Percentiles rank a stretch among this genome's conserved stretches.
Evolutionary conservation across 768 basidiomycete species (phyloP).

Genomic region (Sporobolomyces phaffii): DNA sequence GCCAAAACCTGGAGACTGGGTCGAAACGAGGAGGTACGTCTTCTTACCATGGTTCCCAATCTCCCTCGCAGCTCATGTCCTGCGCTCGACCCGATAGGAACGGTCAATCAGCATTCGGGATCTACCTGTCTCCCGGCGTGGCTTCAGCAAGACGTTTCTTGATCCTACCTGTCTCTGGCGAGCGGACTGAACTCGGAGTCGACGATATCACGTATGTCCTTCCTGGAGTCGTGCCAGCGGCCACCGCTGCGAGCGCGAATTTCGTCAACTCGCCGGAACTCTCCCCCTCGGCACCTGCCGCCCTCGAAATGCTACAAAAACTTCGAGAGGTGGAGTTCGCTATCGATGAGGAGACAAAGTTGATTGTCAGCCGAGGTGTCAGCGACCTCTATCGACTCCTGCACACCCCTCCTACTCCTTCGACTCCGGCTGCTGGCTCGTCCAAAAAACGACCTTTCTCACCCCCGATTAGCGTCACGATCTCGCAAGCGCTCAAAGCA

Average conservation of each 20-base stretch:
- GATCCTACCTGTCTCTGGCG: conserved; percentile 6
- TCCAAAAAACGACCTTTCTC: neutral
- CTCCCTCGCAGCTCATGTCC: too few relatives aligned
- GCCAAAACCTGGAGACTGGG: conserved; percentile 14
- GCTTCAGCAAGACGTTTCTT: neutral
- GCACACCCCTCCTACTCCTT: neutral
- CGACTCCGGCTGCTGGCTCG: neutral
- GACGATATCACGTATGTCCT: conserved; percentile 22
- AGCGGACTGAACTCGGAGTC: neutral
- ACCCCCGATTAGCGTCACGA: neutral
- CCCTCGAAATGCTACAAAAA: conserved; percentile 8
- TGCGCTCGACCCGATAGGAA: too few relatives aligned
- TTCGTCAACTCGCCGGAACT: neutral
- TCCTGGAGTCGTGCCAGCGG: neutral
- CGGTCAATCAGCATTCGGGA: neutral
- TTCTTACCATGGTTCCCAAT: neutral
- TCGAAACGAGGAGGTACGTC: conserved; percentile 17
- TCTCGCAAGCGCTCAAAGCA: neutral
- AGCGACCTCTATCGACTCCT: conserved; percentile 22
- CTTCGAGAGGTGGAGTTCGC: conserved; percentile 17
- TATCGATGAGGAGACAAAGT: conserved; percentile 14
- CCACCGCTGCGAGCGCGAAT: neutral
- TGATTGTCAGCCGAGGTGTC: conserved; percentile 1
- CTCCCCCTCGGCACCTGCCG: neutral
- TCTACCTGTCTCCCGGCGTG: neutral